A percentile compares a stretch with the other conserved stretches of the same genome.
Evolutionary conservation across 2,329 filamentous ascomycete genomes (phyloP).

Genomic region (Penicillium olsonii): DNA sequence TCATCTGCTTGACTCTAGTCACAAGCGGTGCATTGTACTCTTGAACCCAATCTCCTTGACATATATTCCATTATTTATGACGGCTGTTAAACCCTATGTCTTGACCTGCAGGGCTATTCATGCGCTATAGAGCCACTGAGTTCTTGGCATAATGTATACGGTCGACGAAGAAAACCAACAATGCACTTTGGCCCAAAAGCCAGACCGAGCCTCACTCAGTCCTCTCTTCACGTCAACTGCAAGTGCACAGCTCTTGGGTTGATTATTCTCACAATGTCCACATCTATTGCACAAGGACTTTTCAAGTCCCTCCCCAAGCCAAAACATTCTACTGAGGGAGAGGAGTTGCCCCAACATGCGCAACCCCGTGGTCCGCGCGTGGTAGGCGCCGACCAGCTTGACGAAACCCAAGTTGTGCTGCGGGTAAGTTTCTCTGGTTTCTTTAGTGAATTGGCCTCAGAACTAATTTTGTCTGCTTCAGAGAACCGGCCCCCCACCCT

Average conservation of each 20-base stretch:
- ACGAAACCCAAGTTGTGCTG: constrained; percentile 82
- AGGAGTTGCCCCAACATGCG: constrained; percentile 71
- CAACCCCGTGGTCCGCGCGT: constrained; percentile 81
- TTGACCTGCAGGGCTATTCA: too few species aligned
- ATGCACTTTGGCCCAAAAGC: constrained; percentile 23
- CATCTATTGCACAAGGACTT: constrained; percentile 70
- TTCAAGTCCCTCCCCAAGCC: constrained; percentile 82
- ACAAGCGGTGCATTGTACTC: too few species aligned
- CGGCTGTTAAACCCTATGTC: too few species aligned
- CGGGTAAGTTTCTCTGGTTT: constrained; percentile 55
- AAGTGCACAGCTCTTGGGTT: constrained; percentile 19
- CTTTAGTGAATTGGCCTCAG: constrained; percentile 9
- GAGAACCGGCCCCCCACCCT: constrained; percentile 81
- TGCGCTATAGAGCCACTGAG: too few species aligned
- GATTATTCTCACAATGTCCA: constrained; percentile 50
- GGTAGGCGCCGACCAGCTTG: constrained; percentile 74
- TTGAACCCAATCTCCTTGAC: constrained; percentile 9
- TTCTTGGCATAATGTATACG: constrained; percentile 11
- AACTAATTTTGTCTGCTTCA: constrained; percentile 34
- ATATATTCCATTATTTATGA: too few species aligned
- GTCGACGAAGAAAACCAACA: constrained; percentile 6
- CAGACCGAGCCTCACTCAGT: constrained; percentile 17
- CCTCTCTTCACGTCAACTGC: constrained; percentile 18
- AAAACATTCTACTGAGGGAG: constrained; percentile 86
- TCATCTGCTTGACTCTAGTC: too few species aligned